Base-by-base conservation (phyloP, 768 basidiomycete species). In the Lentinula sp. region DNA sequence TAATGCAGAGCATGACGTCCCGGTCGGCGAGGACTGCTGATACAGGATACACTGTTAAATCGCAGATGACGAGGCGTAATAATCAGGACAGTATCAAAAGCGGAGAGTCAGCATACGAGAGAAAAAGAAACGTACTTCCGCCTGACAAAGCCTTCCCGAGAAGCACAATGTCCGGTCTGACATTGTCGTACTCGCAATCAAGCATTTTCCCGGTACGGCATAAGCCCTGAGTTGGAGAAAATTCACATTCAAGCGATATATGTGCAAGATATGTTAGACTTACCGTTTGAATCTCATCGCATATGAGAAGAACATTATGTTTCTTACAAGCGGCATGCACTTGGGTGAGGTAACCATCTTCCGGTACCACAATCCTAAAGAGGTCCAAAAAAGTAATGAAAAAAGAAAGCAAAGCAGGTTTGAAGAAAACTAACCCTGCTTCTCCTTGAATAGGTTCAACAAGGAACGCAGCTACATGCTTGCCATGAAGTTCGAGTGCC, bases 381-480 rank as follows among this genome's bases (percentile, higher is more conserved):
- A 57, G 10, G 15, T 37, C n/a, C 10, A 59, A 10, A 15, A 45
- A 49, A 45, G 53, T 48, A 9, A 50, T 11, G 23, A 21, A 32
- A 53, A 10, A 28, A 28, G 21, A 15, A 18, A 56, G 40, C 43
- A 8, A 28, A 28, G 3, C 52, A 39, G 64, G 32, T 53, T 35
- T 5, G 28, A 21, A 7, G 46, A 59, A n/a, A 15, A 77, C 90
- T 49, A 70, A 93, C 92, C 94, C 95, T 16, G 96, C 96, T 75
- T 98, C 96, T n/a, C 96, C 96, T 71, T 99, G 97, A 63, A 99
- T 98, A 5, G 97, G 97, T 75, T 99, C 97, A 3, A 99, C 83
- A 60, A 99, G 80, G 79, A 99, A 95, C 1, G 92, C 96, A 5
- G 95, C 97, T 28, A 92, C 86, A 61, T 90, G 80, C 63, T 88